A percentile compares a stretch with the other conserved stretches of the same genome.
These are phyloP conservation scores for Macrotyloma uniflorum DNA, from an alignment of 306 rosid species.

Conservation along the genomic window DNA sequence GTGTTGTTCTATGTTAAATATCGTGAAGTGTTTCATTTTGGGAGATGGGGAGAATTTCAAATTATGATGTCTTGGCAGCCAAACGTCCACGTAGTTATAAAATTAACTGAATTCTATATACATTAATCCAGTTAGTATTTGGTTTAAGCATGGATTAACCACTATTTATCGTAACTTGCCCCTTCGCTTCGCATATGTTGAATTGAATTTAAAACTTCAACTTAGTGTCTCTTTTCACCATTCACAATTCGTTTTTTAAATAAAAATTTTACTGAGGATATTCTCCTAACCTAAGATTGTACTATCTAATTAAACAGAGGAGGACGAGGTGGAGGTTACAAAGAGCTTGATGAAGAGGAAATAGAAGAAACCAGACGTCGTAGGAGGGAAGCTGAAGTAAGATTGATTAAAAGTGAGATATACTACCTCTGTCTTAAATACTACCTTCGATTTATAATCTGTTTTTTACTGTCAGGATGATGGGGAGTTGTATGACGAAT, in stretches of 20 bases:
- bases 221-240: background rate
- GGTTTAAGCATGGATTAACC: background rate
- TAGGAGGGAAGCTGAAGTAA: conserved; percentile 94
- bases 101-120: background rate
- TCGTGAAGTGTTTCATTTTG: conserved; percentile 4
- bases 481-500: conserved; percentile 96
- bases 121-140: background rate
- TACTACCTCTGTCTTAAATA: background rate
- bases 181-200: background rate
- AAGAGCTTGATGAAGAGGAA: conserved; percentile 99
- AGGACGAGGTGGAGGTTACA: conserved; percentile 99
- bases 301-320: conserved; percentile 63
- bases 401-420: conserved; percentile 39
- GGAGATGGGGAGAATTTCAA: background rate
- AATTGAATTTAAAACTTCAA: background rate
- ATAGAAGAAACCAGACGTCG: conserved; percentile 94
- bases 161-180: background rate
- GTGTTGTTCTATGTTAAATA: background rate
- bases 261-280: conserved; percentile 8
- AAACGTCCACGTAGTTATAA: background rate
- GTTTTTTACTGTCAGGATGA: conserved; percentile 67
- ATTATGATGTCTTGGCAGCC: background rate
- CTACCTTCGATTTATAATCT: conserved; percentile 28
- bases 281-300: background rate
- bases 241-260: conserved; percentile 6